Conservation (phyloP, 139 green algal genomes). For the Gonium pectorale region DNA sequence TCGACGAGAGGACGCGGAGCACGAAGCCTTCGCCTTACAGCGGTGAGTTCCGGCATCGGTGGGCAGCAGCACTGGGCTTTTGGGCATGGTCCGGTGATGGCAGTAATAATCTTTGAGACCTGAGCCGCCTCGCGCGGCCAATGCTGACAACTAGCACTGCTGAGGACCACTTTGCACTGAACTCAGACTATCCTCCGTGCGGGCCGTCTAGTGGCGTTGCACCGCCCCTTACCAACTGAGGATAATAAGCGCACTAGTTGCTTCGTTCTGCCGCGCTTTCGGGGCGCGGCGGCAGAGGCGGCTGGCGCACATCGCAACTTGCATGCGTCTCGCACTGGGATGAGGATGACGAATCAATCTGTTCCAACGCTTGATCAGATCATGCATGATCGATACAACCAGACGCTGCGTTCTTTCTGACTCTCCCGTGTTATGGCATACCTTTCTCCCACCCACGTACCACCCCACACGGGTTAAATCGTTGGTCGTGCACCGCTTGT, state of each 20-base stretch:
- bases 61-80: too few species aligned
- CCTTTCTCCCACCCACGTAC: too few species aligned
- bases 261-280: background rate
- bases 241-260: constrained; percentile 7
- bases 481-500: background rate
- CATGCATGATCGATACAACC: constrained; percentile 38
- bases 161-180: constrained; percentile 18
- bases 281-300: background rate
- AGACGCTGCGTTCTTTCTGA: constrained; percentile 75
- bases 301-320: background rate
- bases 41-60: too few species aligned
- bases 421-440: constrained; percentile 12
- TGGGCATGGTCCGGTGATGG: constrained; percentile 29
- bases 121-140: constrained; percentile 1
- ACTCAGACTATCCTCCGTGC: constrained; percentile 59
- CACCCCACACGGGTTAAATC: too few species aligned
- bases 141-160: constrained; percentile 37
- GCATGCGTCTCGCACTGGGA: background rate
- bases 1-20: too few species aligned
- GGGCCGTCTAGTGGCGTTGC: constrained; percentile 19
- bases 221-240: constrained; percentile 51
- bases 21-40: too few species aligned
- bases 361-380: constrained; percentile 65
- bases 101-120: constrained; percentile 59
- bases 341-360: constrained; percentile 42